Conservation (phyloP, 176 grass and related monocot genomes). For the Aegilops tauschii region DNA sequence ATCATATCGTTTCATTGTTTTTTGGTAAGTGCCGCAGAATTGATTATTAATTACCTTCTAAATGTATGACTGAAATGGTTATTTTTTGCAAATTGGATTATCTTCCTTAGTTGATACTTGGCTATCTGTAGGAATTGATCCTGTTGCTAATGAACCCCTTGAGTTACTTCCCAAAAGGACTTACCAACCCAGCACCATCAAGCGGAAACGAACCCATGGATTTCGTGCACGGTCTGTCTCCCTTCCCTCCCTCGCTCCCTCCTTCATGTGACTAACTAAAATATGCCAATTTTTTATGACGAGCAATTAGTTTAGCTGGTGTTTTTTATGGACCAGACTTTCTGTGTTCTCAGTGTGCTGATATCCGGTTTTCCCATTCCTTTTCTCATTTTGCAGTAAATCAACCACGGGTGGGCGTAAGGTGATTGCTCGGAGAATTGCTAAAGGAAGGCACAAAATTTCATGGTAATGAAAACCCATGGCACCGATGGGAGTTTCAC, state of each 20-base stretch:
- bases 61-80: slow-evolving; percentile 4
- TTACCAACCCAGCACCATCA: slow-evolving; percentile 88
- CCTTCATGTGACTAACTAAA: slow-evolving; percentile 5
- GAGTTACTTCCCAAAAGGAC: slow-evolving; percentile 74
- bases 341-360: neutral
- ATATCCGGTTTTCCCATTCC: neutral
- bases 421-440: slow-evolving; percentile 82
- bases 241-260: neutral
- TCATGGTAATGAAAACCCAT: slow-evolving; percentile 40
- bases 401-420: slow-evolving; percentile 77
- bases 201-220: slow-evolving; percentile 83
- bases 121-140: slow-evolving; percentile 56
- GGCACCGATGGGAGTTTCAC: neutral
- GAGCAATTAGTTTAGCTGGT: neutral
- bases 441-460: slow-evolving; percentile 78
- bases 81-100: neutral
- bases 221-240: slow-evolving; percentile 70
- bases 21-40: neutral
- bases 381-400: slow-evolving; percentile 32
- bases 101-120: slow-evolving; percentile 12
- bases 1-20: neutral
- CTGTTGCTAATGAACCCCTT: slow-evolving; percentile 57
- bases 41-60: neutral
- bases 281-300: neutral
- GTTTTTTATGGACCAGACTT: neutral